Evolutionary conservation across 495 filamentous ascomycete genomes (phyloP), one percentile per base, ranked within the genome.

Genomic region (Tuber melanosporum): DNA sequence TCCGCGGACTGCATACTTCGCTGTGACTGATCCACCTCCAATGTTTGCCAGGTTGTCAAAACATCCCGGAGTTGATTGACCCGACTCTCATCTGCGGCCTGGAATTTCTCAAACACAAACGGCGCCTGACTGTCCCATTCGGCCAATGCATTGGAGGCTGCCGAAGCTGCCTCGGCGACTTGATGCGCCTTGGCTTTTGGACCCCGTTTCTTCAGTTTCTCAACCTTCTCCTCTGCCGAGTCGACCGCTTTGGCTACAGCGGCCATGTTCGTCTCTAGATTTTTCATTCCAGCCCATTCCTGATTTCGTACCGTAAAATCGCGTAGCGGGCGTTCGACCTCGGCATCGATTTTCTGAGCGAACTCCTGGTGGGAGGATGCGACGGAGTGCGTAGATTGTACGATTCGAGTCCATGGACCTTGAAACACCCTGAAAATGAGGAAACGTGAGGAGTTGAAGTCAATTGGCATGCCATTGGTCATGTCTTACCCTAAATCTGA

Each of bases 71-170:
- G 87, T 84, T 97, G 92, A 84, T 98, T 97, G 77, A 96, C 87
- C 75, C 96, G 88, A 75, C 88, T 90, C 85, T 99, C 96, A 77
- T 99, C 96, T 26, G 94, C 86, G 10, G 93, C 91, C 84, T 99
- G 96, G 26, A 99, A 89, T 76, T 92, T 93, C 84, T 98, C 96
- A 83, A 96, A 98, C 74, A 98, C 91, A 85, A 92, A 98, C 10
- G 96, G 96, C 47, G 96, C 93, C 83, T 97, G 93, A 14, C 95
- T 96, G 47, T 97, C 92, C 96, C 96, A 99, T 84, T 97, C 92
- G 77, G 91, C 89, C 71, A 86, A 89, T 6, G 94, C 92, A 79
- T 89, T 90, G 72, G 97, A 92, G 20, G 95, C 88, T 70, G 92
- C 90, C 19, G 90, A 86, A 0, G 90, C 86, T 7, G 95, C 95